Conservation (phyloP, 2,329 filamentous ascomycete species). For the Penicillium verrucosum region DNA sequence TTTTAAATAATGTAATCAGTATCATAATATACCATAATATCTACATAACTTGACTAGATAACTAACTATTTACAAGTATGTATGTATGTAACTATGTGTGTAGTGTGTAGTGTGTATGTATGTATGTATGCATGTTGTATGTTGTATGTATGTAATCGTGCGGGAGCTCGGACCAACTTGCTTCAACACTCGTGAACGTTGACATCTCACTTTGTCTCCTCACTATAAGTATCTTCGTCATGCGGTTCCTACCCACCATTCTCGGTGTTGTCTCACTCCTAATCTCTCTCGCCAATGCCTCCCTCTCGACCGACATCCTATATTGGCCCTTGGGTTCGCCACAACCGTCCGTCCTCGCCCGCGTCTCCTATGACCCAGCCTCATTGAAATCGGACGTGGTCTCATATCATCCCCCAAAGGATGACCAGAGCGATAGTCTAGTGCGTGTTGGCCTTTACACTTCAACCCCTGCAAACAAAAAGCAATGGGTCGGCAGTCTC, state of each 20-base stretch:
- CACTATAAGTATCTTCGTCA: background rate
- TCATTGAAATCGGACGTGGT: slow-evolving; percentile 36
- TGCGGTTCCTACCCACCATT: slow-evolving; percentile 20
- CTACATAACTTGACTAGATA: no score
- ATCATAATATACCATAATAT: background rate
- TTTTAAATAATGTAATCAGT: background rate
- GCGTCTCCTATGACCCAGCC: slow-evolving; percentile 41
- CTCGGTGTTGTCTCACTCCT: slow-evolving; percentile 15
- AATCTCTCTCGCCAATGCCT: slow-evolving; percentile 16
- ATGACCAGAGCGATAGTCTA: slow-evolving; percentile 45
- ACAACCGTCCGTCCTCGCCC: slow-evolving; percentile 38
- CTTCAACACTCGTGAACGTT: background rate
- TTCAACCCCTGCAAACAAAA: slow-evolving; percentile 28
- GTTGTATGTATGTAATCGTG: background rate
- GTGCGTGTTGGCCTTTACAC: slow-evolving; percentile 54
- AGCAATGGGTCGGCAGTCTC: slow-evolving; percentile 43
- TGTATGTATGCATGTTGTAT: no score
- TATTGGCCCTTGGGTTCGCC: slow-evolving; percentile 37
- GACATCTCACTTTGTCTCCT: background rate
- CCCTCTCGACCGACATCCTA: slow-evolving; percentile 34
- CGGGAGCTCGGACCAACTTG: background rate
- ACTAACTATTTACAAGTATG: no score
- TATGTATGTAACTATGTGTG: no score
- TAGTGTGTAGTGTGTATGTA: no score
- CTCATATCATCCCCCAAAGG: slow-evolving; percentile 39